A percentile compares a stretch with the other conserved stretches of the same genome.
Evolutionary conservation across 1,139 yeast genomes (phyloP).

Genomic region (Groenewaldozyma sp.): DNA sequence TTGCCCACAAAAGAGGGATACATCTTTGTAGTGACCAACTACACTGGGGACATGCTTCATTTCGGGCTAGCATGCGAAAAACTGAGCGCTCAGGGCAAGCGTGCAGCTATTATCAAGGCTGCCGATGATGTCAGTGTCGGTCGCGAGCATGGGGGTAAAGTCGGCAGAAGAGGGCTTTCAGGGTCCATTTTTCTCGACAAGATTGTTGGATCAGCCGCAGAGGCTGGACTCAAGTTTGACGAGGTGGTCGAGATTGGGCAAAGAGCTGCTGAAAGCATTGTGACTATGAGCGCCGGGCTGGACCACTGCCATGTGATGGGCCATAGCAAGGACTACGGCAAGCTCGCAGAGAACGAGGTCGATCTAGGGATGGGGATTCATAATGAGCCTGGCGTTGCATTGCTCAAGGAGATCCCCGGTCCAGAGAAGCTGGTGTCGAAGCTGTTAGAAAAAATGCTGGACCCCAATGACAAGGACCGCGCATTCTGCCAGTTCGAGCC

Average conservation of each 20-base stretch:
- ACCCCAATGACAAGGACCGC: constrained; percentile 33
- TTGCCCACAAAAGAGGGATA: constrained; percentile 36
- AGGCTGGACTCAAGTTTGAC: constrained; percentile 29
- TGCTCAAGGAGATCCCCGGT: constrained; percentile 31
- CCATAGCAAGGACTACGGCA: constrained; percentile 29
- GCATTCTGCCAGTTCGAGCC: constrained; percentile 38
- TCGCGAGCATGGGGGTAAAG: constrained; percentile 35
- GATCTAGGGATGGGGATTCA: constrained; percentile 49
- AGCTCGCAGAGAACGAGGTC: constrained; percentile 12
- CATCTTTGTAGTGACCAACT: constrained; percentile 45
- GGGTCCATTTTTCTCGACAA: constrained; percentile 39
- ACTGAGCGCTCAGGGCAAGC: constrained; percentile 16
- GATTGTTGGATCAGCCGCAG: constrained; percentile 40
- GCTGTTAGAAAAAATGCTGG: constrained; percentile 35
- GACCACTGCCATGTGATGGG: constrained; percentile 48
- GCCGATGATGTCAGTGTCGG: constrained; percentile 44
- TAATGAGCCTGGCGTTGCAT: constrained; percentile 43
- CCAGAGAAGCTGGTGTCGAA: constrained; percentile 34
- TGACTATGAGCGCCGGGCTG: constrained; percentile 43
- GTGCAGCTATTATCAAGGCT: constrained; percentile 19
- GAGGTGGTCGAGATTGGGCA: constrained; percentile 34
- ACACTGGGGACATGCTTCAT: constrained; percentile 52
- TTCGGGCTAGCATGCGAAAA: constrained; percentile 40
- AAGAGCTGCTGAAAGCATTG: constrained; percentile 32
- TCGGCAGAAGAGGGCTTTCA: constrained; percentile 44